Conservation (phyloP, 139 green algal genomes). For the Asterochloris erici region DNA sequence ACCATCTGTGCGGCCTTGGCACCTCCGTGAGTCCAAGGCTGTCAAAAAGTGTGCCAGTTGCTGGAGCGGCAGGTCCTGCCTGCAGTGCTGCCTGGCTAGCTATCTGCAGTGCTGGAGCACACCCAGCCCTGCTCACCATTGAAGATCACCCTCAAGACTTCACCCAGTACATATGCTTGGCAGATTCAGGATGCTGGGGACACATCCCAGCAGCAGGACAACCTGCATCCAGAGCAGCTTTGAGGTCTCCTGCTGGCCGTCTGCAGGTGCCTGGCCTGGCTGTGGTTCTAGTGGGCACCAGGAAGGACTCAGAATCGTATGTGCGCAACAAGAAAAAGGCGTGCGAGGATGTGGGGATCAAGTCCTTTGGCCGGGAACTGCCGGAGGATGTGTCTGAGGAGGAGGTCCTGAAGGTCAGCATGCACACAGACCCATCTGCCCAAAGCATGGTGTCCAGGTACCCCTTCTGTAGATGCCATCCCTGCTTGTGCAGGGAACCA, state of each 20-base stretch:
- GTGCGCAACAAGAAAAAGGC: slow-evolving; percentile 94
- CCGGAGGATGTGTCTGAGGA: slow-evolving; percentile 82
- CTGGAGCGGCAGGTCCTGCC: background rate
- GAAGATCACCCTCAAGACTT: background rate
- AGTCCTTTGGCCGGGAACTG: slow-evolving; percentile 81
- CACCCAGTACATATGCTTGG: background rate
- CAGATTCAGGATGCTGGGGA: background rate
- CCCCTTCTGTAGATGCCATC: no score
- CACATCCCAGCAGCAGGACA: no score
- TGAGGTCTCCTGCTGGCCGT: background rate
- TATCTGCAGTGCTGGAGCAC: no score
- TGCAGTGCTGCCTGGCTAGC: background rate
- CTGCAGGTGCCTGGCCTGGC: slow-evolving; percentile 85
- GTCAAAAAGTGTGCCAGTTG: background rate
- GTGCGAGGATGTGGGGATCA: slow-evolving; percentile 90
- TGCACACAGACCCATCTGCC: background rate
- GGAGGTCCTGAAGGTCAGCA: slow-evolving; percentile 76
- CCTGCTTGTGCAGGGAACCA: no score
- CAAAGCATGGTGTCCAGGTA: no score
- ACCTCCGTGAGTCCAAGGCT: background rate
- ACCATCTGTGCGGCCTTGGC: background rate
- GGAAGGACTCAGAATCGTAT: slow-evolving; percentile 97
- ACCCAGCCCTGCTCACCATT: background rate
- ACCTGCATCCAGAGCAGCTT: background rate
- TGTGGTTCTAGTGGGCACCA: slow-evolving; percentile 92